phyloP scores from a whole-genome alignment of 257 asterid genomes.

The Ligustrum vulgare region DNA sequence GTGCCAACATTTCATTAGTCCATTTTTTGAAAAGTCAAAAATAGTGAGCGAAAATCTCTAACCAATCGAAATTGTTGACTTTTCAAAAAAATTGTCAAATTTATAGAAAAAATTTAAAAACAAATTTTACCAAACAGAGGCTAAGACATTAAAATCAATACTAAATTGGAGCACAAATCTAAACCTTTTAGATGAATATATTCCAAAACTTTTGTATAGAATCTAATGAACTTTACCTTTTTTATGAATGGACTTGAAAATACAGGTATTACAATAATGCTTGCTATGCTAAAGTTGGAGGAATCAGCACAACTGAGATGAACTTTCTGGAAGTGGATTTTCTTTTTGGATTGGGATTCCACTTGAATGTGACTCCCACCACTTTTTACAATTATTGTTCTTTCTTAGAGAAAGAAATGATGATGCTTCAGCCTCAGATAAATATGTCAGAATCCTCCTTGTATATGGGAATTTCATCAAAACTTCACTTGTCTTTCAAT shows the following conservation, averaged over 20 bases:
- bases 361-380: constrained; percentile 80
- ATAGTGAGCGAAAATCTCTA: too few relatives aligned
- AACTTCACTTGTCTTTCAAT: constrained; percentile 51
- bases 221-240: constrained; percentile 9
- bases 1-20: too few relatives aligned
- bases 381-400: constrained; percentile 70
- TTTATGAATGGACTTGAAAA: neutral
- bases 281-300: constrained; percentile 91
- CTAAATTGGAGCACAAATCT: neutral
- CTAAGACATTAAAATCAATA: too few relatives aligned
- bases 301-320: constrained; percentile 92
- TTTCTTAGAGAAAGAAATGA: constrained; percentile 78
- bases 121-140: too few relatives aligned
- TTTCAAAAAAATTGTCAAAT: too few relatives aligned
- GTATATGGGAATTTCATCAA: constrained; percentile 47
- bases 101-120: too few relatives aligned
- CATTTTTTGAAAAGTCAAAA: too few relatives aligned
- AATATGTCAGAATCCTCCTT: constrained; percentile 43
- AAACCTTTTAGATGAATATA: neutral
- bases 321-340: constrained; percentile 94
- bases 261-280: constrained; percentile 92
- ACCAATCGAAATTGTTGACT: too few relatives aligned
- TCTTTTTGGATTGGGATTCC: constrained; percentile 84
- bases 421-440: constrained; percentile 49
- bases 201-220: neutral